A percentile compares a stretch with the other conserved stretches of the same genome.
Evolutionary conservation across 1,284 basidiomycete species (phyloP).

Genomic region (Sporisorium sorghi): DNA sequence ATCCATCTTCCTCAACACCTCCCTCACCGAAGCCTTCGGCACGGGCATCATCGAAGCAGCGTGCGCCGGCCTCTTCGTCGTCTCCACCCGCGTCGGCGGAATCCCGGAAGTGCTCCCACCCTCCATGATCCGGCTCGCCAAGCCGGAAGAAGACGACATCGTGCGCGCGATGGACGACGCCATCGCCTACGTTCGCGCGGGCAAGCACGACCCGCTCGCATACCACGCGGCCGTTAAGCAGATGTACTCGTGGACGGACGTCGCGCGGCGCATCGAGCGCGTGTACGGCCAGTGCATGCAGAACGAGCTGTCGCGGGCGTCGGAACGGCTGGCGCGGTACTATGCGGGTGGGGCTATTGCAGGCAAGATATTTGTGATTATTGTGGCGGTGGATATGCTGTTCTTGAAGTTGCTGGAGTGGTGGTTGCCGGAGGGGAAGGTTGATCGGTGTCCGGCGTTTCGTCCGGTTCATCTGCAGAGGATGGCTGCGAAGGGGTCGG

Average conservation of each 20-base stretch:
- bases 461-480: conserved; percentile 12
- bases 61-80: conserved; percentile 91
- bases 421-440: conserved; percentile 29
- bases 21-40: conserved; percentile 95
- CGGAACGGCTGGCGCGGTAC: conserved; percentile 69
- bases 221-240: conserved; percentile 82
- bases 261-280: conserved; percentile 81
- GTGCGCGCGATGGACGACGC: conserved; percentile 84
- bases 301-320: conserved; percentile 26
- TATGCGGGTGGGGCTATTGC: conserved; percentile 78
- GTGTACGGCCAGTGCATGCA: conserved; percentile 82
- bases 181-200: conserved; percentile 77
- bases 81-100: conserved; percentile 92
- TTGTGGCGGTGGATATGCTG: conserved; percentile 82
- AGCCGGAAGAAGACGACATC: conserved; percentile 87
- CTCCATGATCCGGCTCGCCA: conserved; percentile 93
- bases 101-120: conserved; percentile 93
- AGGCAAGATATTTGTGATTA: conserved; percentile 81
- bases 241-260: conserved; percentile 90
- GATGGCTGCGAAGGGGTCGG: not conserved
- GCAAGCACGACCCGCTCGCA: conserved; percentile 80
- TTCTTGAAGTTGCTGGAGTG: conserved; percentile 80
- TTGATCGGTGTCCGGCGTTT: conserved; percentile 33
- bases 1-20: conserved; percentile 93
- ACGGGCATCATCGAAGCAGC: conserved; percentile 97